A percentile compares a stretch with the other conserved stretches of the same genome.
phyloP scores from a whole-genome alignment of 805 yeast species.

The Candida khao-thaluensis region DNA sequence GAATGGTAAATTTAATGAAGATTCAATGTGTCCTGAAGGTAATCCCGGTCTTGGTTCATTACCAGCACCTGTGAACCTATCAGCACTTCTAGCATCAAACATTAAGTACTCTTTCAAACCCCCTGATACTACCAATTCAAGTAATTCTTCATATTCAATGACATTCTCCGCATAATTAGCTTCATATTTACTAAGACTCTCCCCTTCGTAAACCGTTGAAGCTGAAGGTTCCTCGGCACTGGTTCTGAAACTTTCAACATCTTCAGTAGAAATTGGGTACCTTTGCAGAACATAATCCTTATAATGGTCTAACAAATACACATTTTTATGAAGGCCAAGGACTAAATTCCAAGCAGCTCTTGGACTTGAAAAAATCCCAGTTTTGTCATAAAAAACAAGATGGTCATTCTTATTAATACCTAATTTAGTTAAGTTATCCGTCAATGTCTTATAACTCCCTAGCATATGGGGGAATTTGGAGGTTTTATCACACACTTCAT shows the following conservation, averaged over 20 bases:
- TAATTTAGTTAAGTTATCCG: slow-evolving; percentile 48
- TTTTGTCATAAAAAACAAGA: slow-evolving; percentile 79
- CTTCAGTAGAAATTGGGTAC: slow-evolving; percentile 9
- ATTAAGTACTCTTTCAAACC: slow-evolving; percentile 48
- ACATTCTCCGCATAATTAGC: slow-evolving; percentile 45
- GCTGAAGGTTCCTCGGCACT: not conserved
- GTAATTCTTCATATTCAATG: slow-evolving; percentile 64
- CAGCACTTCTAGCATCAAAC: slow-evolving; percentile 79
- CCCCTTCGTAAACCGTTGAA: slow-evolving; percentile 18
- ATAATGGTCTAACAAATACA: slow-evolving; percentile 70
- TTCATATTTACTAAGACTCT: slow-evolving; percentile 29
- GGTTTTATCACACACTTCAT: slow-evolving; percentile 54
- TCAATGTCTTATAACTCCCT: slow-evolving; percentile 61
- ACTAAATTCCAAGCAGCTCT: slow-evolving; percentile 90
- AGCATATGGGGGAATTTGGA: slow-evolving; percentile 89
- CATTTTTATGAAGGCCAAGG: slow-evolving; percentile 71
- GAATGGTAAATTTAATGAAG: slow-evolving; percentile 77
- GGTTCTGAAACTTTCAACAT: slow-evolving; percentile 9
- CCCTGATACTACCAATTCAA: slow-evolving; percentile 52
- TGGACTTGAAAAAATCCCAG: slow-evolving; percentile 84
- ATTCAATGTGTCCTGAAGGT: slow-evolving; percentile 87
- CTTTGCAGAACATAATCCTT: slow-evolving; percentile 47
- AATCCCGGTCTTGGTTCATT: slow-evolving; percentile 91
- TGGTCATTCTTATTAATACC: slow-evolving; percentile 58
- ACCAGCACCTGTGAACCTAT: slow-evolving; percentile 72